Percentiles rank a stretch among this genome's conserved stretches.
Conservation (phyloP, 2,329 filamentous ascomycete genomes). For the Thelonectria olida region DNA sequence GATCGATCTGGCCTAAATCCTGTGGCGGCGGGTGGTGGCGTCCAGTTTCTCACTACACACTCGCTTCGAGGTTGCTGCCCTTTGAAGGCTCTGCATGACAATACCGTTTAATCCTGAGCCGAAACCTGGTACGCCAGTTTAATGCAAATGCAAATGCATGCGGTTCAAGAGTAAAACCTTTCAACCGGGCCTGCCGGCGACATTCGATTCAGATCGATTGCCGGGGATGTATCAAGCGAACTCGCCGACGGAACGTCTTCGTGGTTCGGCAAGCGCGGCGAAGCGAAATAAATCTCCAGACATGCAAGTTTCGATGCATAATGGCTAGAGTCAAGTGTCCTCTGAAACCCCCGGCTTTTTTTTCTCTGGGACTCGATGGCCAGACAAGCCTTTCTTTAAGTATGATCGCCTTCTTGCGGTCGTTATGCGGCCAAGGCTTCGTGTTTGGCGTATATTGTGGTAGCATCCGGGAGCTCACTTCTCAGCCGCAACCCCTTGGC, state of each 20-base stretch:
- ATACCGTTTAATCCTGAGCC: background rate
- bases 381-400: background rate
- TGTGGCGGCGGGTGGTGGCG: background rate
- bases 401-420: slow-evolving; percentile 9
- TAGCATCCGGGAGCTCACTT: background rate
- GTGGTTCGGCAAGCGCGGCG: slow-evolving; percentile 5
- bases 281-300: background rate
- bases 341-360: background rate
- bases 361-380: background rate
- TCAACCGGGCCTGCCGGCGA: background rate
- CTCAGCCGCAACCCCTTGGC: background rate
- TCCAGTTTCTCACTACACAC: background rate
- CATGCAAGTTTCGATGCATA: slow-evolving; percentile 5
- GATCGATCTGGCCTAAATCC: background rate
- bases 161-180: background rate
- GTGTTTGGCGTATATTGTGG: slow-evolving; percentile 14
- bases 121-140: background rate
- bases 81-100: background rate
- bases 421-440: slow-evolving; percentile 11
- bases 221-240: too few relatives aligned
- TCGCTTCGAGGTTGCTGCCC: background rate
- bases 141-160: background rate
- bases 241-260: too few relatives aligned
- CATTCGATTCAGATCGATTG: background rate
- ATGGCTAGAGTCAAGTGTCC: slow-evolving; percentile 1